These are phyloP conservation scores for Cystoisospora suis DNA, from an alignment of 169 alveolate genomes.

Conservation along the genomic window DNA sequence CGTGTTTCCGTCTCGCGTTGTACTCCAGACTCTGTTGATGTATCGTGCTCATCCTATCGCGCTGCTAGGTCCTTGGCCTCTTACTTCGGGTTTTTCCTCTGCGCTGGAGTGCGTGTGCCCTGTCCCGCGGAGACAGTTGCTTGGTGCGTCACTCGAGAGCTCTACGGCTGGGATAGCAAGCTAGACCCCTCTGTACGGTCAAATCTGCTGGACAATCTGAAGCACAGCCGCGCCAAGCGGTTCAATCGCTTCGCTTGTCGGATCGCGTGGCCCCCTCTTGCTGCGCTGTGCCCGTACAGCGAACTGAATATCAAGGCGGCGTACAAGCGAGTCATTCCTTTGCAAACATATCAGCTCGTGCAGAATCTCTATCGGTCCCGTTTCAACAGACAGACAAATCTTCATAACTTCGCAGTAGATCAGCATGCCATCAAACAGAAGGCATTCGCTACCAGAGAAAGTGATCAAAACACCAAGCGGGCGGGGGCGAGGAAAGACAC, in stretches of 20 bases:
- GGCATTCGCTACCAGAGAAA: background rate
- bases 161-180: background rate
- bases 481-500: background rate
- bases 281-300: conserved; percentile 27
- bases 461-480: background rate
- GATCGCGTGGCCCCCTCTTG: conserved; percentile 30
- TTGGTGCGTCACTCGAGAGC: conserved; percentile 28
- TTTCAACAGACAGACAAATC: background rate
- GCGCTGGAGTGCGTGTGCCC: conserved; percentile 14
- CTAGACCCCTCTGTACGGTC: background rate
- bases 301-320: background rate
- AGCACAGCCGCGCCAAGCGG: conserved; percentile 28
- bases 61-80: background rate
- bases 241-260: conserved; percentile 32
- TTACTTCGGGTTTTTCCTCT: background rate
- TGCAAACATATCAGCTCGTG: background rate
- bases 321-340: background rate
- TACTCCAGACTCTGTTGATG: no score
- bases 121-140: conserved; percentile 12
- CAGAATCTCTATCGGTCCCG: conserved; percentile 18
- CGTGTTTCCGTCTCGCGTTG: background rate
- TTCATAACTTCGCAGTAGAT: conserved; percentile 2
- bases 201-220: background rate
- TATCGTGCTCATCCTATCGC: background rate
- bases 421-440: background rate